Evolutionary conservation across 2,329 filamentous ascomycete species (phyloP).

Genomic region (Microsporum canis): DNA sequence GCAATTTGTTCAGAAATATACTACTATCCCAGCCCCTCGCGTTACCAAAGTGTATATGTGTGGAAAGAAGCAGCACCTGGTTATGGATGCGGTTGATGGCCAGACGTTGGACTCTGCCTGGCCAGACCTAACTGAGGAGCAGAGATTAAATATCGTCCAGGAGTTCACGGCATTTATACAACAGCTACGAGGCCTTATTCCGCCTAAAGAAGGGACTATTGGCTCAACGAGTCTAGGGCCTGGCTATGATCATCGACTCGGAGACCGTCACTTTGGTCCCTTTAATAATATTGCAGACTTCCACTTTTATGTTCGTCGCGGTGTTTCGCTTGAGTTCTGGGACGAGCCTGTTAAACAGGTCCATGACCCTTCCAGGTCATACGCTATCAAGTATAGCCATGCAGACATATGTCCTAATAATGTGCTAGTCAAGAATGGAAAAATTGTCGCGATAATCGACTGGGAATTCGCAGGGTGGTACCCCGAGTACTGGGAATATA

Average conservation of each 20-base stretch:
- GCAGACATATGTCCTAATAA: conserved; percentile 15
- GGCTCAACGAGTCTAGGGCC: conserved; percentile 10
- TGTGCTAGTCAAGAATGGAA: conserved; percentile 22
- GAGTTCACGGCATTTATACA: conserved; percentile 6
- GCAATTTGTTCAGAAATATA: conserved; percentile 5
- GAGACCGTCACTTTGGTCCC: conserved; percentile 3
- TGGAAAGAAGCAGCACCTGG: conserved; percentile 2
- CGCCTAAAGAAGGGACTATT: conserved; percentile 6
- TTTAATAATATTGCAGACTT: conserved; percentile 6
- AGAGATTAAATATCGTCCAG: conserved; percentile 4
- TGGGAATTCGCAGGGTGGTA: conserved; percentile 39
- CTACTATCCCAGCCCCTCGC: conserved; percentile 6
- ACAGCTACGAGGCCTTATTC: conserved; percentile 6
- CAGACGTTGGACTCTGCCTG: conserved; percentile 1
- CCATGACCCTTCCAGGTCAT: conserved; percentile 7
- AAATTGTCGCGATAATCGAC: conserved; percentile 36
- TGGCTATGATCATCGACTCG: conserved; percentile 22
- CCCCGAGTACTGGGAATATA: conserved; percentile 37
- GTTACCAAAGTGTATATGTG: conserved; percentile 5
- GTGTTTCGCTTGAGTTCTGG: background rate
- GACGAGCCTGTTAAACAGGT: background rate
- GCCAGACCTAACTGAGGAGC: conserved; percentile 4
- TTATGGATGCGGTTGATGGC: conserved; percentile 3
- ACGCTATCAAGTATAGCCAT: background rate
- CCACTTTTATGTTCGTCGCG: conserved; percentile 3